These are phyloP conservation scores for Kodamaea nitidulidarum DNA, from an alignment of 805 yeast species.

Conservation along the genomic window DNA sequence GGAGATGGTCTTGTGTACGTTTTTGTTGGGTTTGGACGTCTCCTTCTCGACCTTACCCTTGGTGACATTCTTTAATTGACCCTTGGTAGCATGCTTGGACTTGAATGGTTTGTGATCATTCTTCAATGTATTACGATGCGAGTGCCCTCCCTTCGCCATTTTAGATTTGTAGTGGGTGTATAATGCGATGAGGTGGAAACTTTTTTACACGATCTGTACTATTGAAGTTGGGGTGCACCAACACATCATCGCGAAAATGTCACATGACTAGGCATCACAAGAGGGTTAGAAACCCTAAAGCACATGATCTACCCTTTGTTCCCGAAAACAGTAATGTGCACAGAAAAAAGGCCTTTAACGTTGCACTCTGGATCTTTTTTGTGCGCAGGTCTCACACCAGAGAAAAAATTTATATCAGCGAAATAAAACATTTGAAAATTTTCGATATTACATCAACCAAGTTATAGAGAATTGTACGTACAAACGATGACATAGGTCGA, in stretches of 20 bases:
- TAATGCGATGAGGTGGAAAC: constrained; percentile 11
- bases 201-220: constrained; percentile 4
- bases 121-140: constrained; percentile 82
- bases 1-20: constrained; percentile 36
- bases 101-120: constrained; percentile 87
- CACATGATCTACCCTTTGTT: constrained; percentile 4
- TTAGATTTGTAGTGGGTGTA: constrained; percentile 1
- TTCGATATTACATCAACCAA: constrained; percentile 14
- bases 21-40: constrained; percentile 25
- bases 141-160: constrained; percentile 63
- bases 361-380: constrained; percentile 5
- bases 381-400: constrained; percentile 1
- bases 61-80: constrained; percentile 71
- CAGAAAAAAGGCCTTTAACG: not conserved
- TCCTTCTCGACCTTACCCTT: constrained; percentile 88
- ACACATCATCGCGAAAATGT: constrained; percentile 2
- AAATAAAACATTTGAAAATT: constrained; percentile 6
- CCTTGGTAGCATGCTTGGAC: constrained; percentile 85
- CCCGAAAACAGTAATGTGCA: constrained; percentile 3
- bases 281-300: not conserved
- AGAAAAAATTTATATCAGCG: constrained; percentile 7
- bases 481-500: constrained; percentile 2
- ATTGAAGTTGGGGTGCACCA: not conserved
- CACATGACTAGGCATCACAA: not conserved
- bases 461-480: constrained; percentile 19